Evolutionary conservation across 2,329 filamentous ascomycete species (phyloP).

Genomic region (Fusarium piperis): DNA sequence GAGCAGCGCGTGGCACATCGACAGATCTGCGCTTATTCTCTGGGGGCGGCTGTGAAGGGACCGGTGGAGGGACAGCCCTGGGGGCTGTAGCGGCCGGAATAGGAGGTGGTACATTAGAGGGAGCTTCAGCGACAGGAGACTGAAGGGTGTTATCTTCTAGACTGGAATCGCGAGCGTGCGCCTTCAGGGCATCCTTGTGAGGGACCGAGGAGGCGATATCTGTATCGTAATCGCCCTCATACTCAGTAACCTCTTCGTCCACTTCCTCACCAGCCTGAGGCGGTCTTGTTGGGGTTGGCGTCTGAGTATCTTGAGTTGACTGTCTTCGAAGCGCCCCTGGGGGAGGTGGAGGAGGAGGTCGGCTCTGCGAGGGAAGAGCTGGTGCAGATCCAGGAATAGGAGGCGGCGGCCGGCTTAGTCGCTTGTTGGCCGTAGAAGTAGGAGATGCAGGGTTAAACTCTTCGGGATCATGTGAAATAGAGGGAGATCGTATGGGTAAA

Average conservation of each 20-base stretch:
- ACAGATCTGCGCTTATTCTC: conserved; percentile 69
- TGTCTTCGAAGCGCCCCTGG: conserved; percentile 64
- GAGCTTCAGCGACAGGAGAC: conserved; percentile 60
- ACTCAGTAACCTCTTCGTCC: conserved; percentile 86
- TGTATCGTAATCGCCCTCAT: conserved; percentile 97
- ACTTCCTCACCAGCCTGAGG: conserved; percentile 67
- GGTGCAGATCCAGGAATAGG: conserved; percentile 69
- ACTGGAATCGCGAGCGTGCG: conserved; percentile 81
- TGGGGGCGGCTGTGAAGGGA: conserved; percentile 68
- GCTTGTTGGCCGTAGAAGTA: conserved; percentile 56
- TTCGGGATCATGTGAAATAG: conserved; percentile 45
- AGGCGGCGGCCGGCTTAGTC: conserved; percentile 66
- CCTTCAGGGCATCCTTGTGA: conserved; percentile 91
- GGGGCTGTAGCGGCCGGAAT: conserved; percentile 64
- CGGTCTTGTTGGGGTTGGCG: conserved; percentile 54
- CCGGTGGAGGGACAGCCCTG: conserved; percentile 70
- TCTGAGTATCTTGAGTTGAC: conserved; percentile 66
- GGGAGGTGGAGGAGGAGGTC: conserved; percentile 75
- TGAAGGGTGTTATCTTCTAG: conserved; percentile 74
- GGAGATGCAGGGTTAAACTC: conserved; percentile 56
- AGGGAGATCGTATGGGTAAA: conserved; percentile 47
- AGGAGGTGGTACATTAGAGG: conserved; percentile 63
- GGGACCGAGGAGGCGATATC: conserved; percentile 95
- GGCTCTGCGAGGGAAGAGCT: conserved; percentile 59
- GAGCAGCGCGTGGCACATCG: conserved; percentile 76